Evolutionary conservation across 352 stramenopile genomes (phyloP).

Genomic region (Bremia lactucae): DNA sequence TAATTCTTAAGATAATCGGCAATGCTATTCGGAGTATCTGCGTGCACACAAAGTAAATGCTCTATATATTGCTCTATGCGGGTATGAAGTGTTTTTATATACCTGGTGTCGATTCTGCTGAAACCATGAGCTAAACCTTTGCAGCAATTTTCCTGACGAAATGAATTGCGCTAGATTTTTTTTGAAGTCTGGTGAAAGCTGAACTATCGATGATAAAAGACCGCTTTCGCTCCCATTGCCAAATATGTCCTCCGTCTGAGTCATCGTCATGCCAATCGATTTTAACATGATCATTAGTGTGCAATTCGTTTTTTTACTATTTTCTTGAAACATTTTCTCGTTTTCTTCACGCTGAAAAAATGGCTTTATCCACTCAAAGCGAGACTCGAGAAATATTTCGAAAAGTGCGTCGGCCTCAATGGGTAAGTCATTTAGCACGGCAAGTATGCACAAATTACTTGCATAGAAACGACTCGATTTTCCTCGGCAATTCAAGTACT

Average conservation of each 20-base stretch:
- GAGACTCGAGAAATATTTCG: slow-evolving; percentile 34
- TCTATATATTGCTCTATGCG: not conserved
- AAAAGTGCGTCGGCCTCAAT: slow-evolving; percentile 29
- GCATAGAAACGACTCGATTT: slow-evolving; percentile 51
- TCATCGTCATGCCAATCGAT: slow-evolving; percentile 40
- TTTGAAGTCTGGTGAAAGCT: slow-evolving; percentile 18
- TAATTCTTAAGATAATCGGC: slow-evolving; percentile 41
- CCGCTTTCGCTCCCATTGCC: slow-evolving; percentile 6
- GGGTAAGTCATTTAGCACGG: slow-evolving; percentile 21
- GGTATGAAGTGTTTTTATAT: not conserved
- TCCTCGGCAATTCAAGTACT: slow-evolving; percentile 42
- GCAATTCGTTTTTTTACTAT: slow-evolving; percentile 17
- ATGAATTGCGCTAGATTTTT: slow-evolving; percentile 20
- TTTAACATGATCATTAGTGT: slow-evolving; percentile 48
- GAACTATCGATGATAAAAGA: slow-evolving; percentile 18
- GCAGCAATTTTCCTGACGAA: slow-evolving; percentile 20
- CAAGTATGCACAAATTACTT: slow-evolving; percentile 45
- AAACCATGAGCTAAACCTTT: slow-evolving; percentile 29
- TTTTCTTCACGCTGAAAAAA: slow-evolving; percentile 8
- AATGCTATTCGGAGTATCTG: slow-evolving; percentile 35
- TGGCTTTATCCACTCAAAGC: slow-evolving; percentile 39
- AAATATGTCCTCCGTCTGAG: slow-evolving; percentile 54
- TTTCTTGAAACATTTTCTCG: slow-evolving; percentile 1
- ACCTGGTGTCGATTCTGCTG: slow-evolving; percentile 29
- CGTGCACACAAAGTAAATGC: not conserved